Conservation (phyloP, 202 grass and related monocot genomes). For the Brachypodium distachyon region DNA sequence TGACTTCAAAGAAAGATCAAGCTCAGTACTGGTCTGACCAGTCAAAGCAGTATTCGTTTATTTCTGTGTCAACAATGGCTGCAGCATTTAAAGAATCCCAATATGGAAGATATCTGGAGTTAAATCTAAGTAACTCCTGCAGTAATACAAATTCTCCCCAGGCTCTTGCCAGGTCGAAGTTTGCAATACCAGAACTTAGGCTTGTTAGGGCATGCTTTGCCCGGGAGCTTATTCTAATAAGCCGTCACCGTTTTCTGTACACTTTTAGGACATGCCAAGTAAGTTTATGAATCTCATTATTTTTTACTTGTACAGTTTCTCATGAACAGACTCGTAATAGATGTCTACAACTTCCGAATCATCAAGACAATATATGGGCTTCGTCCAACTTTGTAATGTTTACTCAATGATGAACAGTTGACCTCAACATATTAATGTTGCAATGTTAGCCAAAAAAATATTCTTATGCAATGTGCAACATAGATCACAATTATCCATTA, state of each 20-base stretch:
- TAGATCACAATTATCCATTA: neutral
- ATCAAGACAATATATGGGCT: neutral
- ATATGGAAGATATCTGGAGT: slow-evolving; percentile 28
- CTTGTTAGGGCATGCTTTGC: slow-evolving; percentile 54
- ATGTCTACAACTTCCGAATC: neutral
- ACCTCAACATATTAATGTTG: neutral
- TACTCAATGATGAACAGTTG: neutral
- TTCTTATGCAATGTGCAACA: neutral
- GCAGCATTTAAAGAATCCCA: slow-evolving; percentile 45
- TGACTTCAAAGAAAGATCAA: slow-evolving; percentile 77
- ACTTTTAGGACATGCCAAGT: slow-evolving; percentile 69
- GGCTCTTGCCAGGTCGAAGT: slow-evolving; percentile 57
- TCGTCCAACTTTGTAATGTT: neutral
- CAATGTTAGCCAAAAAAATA: no score
- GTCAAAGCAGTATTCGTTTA: slow-evolving; percentile 43
- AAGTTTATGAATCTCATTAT: neutral
- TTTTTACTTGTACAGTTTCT: neutral
- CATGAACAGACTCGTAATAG: neutral
- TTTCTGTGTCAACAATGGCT: slow-evolving; percentile 50
- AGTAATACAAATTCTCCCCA: neutral
- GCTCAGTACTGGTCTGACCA: slow-evolving; percentile 57
- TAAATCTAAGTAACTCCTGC: slow-evolving; percentile 1
- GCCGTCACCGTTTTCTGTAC: slow-evolving; percentile 60
- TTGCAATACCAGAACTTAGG: slow-evolving; percentile 47
- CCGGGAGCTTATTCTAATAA: slow-evolving; percentile 58